These are phyloP conservation scores for Aurinia saxatilis DNA, from an alignment of 345 rosid species.

Conservation along the genomic window DNA sequence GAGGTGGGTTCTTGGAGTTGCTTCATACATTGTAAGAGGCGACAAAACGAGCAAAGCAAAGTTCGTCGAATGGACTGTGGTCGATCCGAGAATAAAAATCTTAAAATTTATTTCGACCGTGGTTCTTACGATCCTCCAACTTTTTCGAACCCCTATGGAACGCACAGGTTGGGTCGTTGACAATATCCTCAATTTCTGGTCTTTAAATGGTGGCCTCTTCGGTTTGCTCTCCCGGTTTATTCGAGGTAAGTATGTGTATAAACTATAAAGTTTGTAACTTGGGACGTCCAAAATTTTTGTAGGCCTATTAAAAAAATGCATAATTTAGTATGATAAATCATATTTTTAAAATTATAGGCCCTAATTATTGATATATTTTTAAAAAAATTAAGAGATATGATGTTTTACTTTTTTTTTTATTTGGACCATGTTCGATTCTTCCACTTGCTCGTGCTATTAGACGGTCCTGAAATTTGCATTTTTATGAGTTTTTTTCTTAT, in stretches of 20 bases:
- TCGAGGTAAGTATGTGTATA: too few relatives aligned
- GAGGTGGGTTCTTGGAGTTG: conserved; percentile 51
- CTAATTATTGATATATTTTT: too few relatives aligned
- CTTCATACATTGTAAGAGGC: conserved; percentile 33
- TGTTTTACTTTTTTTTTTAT: too few relatives aligned
- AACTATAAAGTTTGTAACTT: not conserved
- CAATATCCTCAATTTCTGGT: conserved; percentile 56
- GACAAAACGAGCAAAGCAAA: conserved; percentile 36
- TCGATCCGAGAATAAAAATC: too few relatives aligned
- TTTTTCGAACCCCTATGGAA: conserved; percentile 53
- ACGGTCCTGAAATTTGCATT: not conserved
- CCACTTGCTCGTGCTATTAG: too few relatives aligned
- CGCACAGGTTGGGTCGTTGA: conserved; percentile 52
- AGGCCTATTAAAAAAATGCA: too few relatives aligned
- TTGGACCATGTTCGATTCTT: too few relatives aligned
- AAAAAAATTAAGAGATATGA: too few relatives aligned
- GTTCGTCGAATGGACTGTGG: conserved; percentile 60
- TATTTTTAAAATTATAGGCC: too few relatives aligned
- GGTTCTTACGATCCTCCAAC: conserved; percentile 41
- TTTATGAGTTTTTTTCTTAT: not conserved
- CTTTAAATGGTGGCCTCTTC: conserved; percentile 44
- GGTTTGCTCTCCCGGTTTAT: conserved; percentile 44
- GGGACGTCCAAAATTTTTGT: too few relatives aligned
- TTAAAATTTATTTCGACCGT: too few relatives aligned
- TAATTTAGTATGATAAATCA: too few relatives aligned